These are phyloP conservation scores for Sonneratia alba DNA, from an alignment of 345 rosid species.

Conservation along the genomic window DNA sequence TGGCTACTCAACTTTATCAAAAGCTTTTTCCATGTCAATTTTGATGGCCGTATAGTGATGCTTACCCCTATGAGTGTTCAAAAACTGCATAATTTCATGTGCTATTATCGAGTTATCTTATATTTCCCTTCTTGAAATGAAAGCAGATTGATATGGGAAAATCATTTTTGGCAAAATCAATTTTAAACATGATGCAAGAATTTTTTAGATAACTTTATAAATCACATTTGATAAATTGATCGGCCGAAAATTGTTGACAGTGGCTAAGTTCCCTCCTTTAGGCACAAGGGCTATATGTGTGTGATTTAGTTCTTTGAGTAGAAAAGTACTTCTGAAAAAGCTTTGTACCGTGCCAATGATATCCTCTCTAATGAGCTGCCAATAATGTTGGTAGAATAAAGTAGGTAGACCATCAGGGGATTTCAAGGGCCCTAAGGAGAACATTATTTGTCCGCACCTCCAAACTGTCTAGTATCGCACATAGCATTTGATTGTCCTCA, in stretches of 20 bases:
- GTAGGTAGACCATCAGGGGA: not conserved
- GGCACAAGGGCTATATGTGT: not conserved
- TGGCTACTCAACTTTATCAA: too few relatives aligned
- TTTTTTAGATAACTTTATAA: too few relatives aligned
- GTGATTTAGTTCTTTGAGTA: not conserved
- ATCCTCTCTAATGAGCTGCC: not conserved
- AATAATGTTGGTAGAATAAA: not conserved
- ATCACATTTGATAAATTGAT: too few relatives aligned
- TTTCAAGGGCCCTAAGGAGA: not conserved
- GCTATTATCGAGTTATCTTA: too few relatives aligned
- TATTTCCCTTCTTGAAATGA: too few relatives aligned
- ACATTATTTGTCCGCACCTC: not conserved
- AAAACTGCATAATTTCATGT: too few relatives aligned
- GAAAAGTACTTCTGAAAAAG: not conserved
- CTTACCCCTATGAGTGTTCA: too few relatives aligned
- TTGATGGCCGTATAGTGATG: too few relatives aligned
- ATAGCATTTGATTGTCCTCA: not conserved
- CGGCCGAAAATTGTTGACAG: not conserved
- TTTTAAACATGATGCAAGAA: too few relatives aligned
- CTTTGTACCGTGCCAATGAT: not conserved
- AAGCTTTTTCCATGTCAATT: too few relatives aligned
- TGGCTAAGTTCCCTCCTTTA: not conserved
- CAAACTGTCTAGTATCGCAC: not conserved
- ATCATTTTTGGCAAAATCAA: too few relatives aligned
- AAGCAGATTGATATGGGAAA: too few relatives aligned